A percentile compares a stretch with the other conserved stretches of the same genome.
Conservation (phyloP, 2,329 filamentous ascomycete species). For the Talaromyces funiculosus region DNA sequence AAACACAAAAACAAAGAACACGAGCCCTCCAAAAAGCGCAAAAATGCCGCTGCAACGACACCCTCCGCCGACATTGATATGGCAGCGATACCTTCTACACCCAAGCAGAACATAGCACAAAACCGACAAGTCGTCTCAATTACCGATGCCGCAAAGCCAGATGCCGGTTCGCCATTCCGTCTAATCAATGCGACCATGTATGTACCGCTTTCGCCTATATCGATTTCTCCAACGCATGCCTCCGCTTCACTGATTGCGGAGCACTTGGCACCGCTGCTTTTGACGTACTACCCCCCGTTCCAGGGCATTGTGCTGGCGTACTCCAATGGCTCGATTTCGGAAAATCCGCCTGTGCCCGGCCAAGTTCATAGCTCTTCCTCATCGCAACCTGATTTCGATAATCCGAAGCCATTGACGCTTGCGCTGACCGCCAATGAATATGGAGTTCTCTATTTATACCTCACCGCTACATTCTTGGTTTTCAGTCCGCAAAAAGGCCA, state of each 20-base stretch:
- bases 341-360: slow-evolving; percentile 30
- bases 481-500: slow-evolving; percentile 71
- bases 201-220: slow-evolving; percentile 54
- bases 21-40: slow-evolving; percentile 39
- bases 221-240: slow-evolving; percentile 47
- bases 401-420: slow-evolving; percentile 36
- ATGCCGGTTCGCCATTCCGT: slow-evolving; percentile 63
- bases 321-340: slow-evolving; percentile 40
- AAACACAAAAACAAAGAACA: slow-evolving; percentile 45
- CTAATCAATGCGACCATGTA: slow-evolving; percentile 73
- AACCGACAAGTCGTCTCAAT: slow-evolving; percentile 19
- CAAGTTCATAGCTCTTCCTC: slow-evolving; percentile 19
- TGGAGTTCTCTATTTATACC: slow-evolving; percentile 78
- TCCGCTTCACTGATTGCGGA: slow-evolving; percentile 55
- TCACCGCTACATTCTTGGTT: slow-evolving; percentile 79
- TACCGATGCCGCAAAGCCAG: slow-evolving; percentile 17
- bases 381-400: slow-evolving; percentile 14
- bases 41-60: slow-evolving; percentile 19
- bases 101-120: background rate
- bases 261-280: slow-evolving; percentile 57
- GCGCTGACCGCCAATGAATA: slow-evolving; percentile 65
- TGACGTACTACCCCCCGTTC: slow-evolving; percentile 57
- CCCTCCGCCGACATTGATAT: background rate
- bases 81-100: background rate
- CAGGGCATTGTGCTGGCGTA: slow-evolving; percentile 55